Evolutionary conservation across 768 basidiomycete genomes (phyloP).

Genomic region (Psilocybe cubensis): DNA sequence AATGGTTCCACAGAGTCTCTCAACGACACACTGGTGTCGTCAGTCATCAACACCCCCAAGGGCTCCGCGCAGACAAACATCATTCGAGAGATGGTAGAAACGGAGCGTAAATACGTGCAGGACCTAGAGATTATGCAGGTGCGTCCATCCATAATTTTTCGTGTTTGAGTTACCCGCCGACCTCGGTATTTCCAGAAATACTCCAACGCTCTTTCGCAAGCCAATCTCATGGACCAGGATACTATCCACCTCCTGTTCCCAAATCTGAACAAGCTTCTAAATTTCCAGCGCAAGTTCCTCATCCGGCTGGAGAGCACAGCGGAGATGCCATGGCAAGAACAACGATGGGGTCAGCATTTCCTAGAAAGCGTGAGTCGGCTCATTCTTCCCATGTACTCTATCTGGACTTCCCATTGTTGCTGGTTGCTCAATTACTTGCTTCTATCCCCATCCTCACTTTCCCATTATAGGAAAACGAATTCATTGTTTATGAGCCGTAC

Average conservation of each 20-base stretch:
- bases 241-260: slow-evolving; percentile 96
- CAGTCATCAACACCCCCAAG: slow-evolving; percentile 53
- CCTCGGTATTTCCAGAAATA: slow-evolving; percentile 69
- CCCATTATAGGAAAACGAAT: slow-evolving; percentile 90
- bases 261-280: slow-evolving; percentile 90
- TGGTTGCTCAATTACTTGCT: slow-evolving; percentile 31
- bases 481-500: slow-evolving; percentile 95
- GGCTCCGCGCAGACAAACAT: slow-evolving; percentile 77
- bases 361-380: slow-evolving; percentile 71
- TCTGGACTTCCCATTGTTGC: slow-evolving; percentile 46
- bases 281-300: slow-evolving; percentile 94
- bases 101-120: slow-evolving; percentile 95
- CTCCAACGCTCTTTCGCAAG: slow-evolving; percentile 78
- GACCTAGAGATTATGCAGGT: slow-evolving; percentile 98
- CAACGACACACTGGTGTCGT: slow-evolving; percentile 43
- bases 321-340: slow-evolving; percentile 80
- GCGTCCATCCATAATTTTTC: slow-evolving; percentile 28
- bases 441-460: slow-evolving; percentile 29
- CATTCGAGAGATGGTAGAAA: slow-evolving; percentile 89
- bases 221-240: slow-evolving; percentile 89
- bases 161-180: slow-evolving; percentile 13
- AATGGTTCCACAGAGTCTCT: slow-evolving; percentile 67
- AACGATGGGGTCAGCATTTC: slow-evolving; percentile 89
- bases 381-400: slow-evolving; percentile 37
- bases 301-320: slow-evolving; percentile 88